These are phyloP conservation scores for Gloeopeniophorella convolvens DNA, from an alignment of 768 basidiomycete genomes.

Conservation along the genomic window DNA sequence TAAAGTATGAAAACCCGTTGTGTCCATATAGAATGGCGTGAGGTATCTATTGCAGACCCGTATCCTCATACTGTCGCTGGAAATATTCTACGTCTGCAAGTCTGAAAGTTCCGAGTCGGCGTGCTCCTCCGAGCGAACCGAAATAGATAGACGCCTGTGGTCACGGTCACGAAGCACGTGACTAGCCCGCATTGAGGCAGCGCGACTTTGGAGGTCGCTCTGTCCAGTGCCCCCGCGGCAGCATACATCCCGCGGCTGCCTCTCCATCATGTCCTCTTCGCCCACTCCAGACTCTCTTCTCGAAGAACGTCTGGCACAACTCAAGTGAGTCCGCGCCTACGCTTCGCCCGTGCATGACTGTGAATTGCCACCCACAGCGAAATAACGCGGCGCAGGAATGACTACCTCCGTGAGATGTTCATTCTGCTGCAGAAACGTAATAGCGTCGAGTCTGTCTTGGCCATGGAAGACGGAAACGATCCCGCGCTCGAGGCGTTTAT, in stretches of 20 bases:
- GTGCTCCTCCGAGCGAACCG: too few species aligned
- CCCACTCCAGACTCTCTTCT: background rate
- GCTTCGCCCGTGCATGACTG: background rate
- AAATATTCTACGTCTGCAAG: too few species aligned
- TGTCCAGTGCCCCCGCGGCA: too few species aligned
- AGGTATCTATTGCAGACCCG: too few species aligned
- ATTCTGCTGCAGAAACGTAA: slow-evolving; percentile 52
- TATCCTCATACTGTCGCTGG: too few species aligned
- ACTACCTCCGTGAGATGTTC: slow-evolving; percentile 65
- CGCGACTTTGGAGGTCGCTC: too few species aligned
- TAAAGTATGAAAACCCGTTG: too few species aligned
- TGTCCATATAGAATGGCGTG: too few species aligned
- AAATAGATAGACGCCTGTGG: too few species aligned
- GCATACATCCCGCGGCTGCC: background rate
- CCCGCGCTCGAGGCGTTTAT: slow-evolving; percentile 46
- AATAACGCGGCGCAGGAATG: slow-evolving; percentile 62
- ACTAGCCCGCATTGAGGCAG: too few species aligned
- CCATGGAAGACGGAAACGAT: slow-evolving; percentile 34
- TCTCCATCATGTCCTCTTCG: slow-evolving; percentile 8
- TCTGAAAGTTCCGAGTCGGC: too few species aligned
- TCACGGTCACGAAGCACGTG: too few species aligned
- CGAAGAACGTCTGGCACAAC: slow-evolving; percentile 16
- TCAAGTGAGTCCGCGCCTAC: slow-evolving; percentile 10
- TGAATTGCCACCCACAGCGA: slow-evolving; percentile 33
- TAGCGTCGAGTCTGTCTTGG: slow-evolving; percentile 36